These are phyloP conservation scores for Geranomyces variabilis DNA, from an alignment of 192 early-diverging fungal species.

Conservation along the genomic window DNA sequence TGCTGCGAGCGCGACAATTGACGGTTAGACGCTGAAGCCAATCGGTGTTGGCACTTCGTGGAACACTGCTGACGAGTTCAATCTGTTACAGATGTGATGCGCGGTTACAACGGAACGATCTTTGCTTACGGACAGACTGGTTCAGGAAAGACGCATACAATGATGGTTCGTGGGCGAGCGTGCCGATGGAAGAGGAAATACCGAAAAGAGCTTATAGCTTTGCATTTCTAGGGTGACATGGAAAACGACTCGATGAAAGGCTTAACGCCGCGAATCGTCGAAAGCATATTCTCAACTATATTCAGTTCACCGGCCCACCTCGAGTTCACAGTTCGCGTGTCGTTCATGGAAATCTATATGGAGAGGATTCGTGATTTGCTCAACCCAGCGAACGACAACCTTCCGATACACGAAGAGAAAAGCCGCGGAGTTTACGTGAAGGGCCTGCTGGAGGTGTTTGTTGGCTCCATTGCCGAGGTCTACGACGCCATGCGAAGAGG, in stretches of 20 bases:
- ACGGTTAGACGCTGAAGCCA: conserved; percentile 58
- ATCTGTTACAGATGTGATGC: conserved; percentile 77
- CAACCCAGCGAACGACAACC: conserved; percentile 83
- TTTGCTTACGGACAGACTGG: conserved; percentile 99
- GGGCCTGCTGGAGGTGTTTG: conserved; percentile 95
- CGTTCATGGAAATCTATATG: conserved; percentile 99
- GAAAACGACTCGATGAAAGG: conserved; percentile 89
- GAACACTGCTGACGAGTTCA: background rate
- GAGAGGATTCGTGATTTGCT: conserved; percentile 97
- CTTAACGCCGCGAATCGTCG: conserved; percentile 96
- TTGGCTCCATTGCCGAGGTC: conserved; percentile 91
- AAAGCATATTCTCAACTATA: conserved; percentile 92
- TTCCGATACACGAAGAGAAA: conserved; percentile 98
- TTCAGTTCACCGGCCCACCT: conserved; percentile 86
- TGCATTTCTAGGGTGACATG: conserved; percentile 78
- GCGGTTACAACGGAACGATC: conserved; percentile 98
- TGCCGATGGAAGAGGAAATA: background rate
- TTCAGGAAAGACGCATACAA: conserved; percentile 80
- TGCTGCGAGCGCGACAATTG: conserved; percentile 87
- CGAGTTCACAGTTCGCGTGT: conserved; percentile 98
- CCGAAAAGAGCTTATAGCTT: background rate
- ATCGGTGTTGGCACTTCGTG: background rate
- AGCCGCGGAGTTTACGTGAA: conserved; percentile 97
- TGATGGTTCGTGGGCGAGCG: conserved; percentile 44
- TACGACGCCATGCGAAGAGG: conserved; percentile 98